phyloP scores from a whole-genome alignment of 2,329 filamentous ascomycete species.

The Phialophora chinensis region DNA sequence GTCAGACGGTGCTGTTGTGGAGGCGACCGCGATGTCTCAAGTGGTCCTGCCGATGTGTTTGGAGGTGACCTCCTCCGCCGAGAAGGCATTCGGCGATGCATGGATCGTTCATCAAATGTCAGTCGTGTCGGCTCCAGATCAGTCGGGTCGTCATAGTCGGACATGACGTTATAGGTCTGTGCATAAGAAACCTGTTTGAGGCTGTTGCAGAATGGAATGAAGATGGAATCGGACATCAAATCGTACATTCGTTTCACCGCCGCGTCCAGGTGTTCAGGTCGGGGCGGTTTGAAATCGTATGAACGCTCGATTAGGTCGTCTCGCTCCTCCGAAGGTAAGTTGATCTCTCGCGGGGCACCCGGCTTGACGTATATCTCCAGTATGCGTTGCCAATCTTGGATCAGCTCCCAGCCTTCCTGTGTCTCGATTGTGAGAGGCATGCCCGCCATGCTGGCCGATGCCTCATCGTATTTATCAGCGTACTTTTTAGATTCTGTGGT shows the following conservation, averaged over 20 bases:
- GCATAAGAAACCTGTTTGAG: conserved; percentile 57
- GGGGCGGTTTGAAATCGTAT: conserved; percentile 65
- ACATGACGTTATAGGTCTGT: conserved; percentile 49
- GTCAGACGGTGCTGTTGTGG: conserved; percentile 41
- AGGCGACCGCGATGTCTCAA: conserved; percentile 38
- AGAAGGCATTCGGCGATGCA: conserved; percentile 30
- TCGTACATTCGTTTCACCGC: conserved; percentile 90
- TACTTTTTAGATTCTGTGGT: conserved; percentile 93
- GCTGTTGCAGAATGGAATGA: conserved; percentile 87
- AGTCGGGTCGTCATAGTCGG: conserved; percentile 49
- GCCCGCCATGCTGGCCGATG: conserved; percentile 57
- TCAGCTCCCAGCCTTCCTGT: conserved; percentile 70
- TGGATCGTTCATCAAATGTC: conserved; percentile 38
- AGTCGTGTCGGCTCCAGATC: conserved; percentile 42
- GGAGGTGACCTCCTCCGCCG: conserved; percentile 38
- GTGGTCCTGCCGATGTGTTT: conserved; percentile 38
- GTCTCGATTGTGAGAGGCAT: conserved; percentile 57
- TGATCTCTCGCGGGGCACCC: conserved; percentile 84
- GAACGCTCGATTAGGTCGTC: conserved; percentile 75
- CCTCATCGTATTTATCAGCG: conserved; percentile 67
- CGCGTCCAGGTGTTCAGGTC: conserved; percentile 77
- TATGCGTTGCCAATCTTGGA: conserved; percentile 83
- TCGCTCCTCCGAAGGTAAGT: conserved; percentile 83
- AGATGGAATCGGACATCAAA: conserved; percentile 94
- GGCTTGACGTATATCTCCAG: conserved; percentile 89